These are phyloP conservation scores for Pythium phragmiticola DNA, from an alignment of 352 stramenopile species.

Conservation along the genomic window DNA sequence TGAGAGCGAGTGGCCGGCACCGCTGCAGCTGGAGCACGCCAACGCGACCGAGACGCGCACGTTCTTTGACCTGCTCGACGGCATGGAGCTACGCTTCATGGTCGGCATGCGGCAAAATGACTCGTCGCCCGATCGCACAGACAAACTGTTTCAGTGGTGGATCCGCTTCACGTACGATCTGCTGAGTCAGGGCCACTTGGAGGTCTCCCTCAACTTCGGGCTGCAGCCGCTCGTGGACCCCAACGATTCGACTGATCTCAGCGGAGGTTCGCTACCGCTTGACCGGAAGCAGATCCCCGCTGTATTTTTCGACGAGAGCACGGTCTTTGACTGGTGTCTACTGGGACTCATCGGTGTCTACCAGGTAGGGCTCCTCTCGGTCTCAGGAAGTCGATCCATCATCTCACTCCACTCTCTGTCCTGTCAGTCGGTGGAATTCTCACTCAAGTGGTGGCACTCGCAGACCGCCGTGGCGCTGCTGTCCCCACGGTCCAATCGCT, in stretches of 20 bases:
- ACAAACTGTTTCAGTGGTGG: conserved; percentile 55
- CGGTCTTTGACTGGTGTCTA: conserved; percentile 44
- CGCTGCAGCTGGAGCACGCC: conserved; percentile 33
- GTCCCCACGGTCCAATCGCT: conserved; percentile 14
- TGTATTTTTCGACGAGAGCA: conserved; percentile 47
- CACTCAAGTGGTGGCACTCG: conserved; percentile 39
- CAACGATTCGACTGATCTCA: conserved; percentile 1
- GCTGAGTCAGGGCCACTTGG: conserved; percentile 66
- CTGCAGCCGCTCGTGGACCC: conserved; percentile 23
- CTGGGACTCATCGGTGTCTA: conserved; percentile 43
- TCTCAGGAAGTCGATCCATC: neutral
- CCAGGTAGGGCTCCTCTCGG: conserved; percentile 33
- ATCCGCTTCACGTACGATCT: conserved; percentile 67
- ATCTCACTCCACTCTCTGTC: neutral
- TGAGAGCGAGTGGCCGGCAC: conserved; percentile 49
- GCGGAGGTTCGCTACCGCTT: conserved; percentile 1
- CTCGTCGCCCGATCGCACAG: neutral
- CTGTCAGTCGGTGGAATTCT: conserved; percentile 39
- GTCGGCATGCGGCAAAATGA: conserved; percentile 45
- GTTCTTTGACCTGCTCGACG: conserved; percentile 70
- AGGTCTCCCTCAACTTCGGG: conserved; percentile 60
- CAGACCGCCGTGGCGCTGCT: conserved; percentile 20
- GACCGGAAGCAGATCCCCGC: conserved; percentile 30
- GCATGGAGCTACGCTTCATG: conserved; percentile 58
- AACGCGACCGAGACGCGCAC: conserved; percentile 37